Evolutionary conservation across 1,139 yeast genomes (phyloP).

Genomic region (Tardiomyces blankii): DNA sequence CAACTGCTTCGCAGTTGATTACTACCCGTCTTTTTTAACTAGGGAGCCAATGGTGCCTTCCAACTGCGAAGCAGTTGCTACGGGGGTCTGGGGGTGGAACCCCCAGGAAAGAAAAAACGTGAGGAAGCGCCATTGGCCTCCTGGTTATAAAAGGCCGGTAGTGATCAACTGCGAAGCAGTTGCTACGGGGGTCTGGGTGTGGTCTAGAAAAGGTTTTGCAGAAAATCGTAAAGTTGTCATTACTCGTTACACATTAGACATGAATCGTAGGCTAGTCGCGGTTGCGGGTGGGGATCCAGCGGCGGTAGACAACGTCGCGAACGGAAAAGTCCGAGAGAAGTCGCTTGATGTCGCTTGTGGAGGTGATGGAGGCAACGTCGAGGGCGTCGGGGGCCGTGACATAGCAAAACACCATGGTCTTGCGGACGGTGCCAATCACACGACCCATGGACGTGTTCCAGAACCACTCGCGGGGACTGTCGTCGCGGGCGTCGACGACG

Average conservation of each 20-base stretch:
- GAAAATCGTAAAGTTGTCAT: not conserved
- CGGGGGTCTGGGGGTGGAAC: too few species aligned
- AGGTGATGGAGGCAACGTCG: constrained; percentile 8
- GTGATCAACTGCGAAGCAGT: too few species aligned
- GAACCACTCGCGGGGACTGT: constrained; percentile 38
- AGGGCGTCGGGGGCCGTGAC: constrained; percentile 37
- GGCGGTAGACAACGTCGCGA: constrained; percentile 54
- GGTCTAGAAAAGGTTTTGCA: not conserved
- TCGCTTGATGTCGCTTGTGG: constrained; percentile 16
- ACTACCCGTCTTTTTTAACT: too few species aligned
- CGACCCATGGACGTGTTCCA: constrained; percentile 60
- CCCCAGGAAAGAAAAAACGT: too few species aligned
- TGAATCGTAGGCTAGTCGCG: constrained; percentile 39
- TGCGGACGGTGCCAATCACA: constrained; percentile 80
- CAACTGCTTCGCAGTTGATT: too few species aligned
- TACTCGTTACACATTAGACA: not conserved
- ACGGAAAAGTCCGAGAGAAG: constrained; percentile 37
- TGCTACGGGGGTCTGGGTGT: too few species aligned
- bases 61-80: not conserved
- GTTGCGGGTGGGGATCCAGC: constrained; percentile 81
- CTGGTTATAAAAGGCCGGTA: too few species aligned
- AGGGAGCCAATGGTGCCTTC: too few species aligned
- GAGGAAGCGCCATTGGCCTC: too few species aligned
- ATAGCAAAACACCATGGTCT: constrained; percentile 58
- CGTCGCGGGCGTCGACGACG: constrained; percentile 29